Evolutionary conservation across 1,284 basidiomycete genomes (phyloP).

Genomic region (Sphagnurus paluster): DNA sequence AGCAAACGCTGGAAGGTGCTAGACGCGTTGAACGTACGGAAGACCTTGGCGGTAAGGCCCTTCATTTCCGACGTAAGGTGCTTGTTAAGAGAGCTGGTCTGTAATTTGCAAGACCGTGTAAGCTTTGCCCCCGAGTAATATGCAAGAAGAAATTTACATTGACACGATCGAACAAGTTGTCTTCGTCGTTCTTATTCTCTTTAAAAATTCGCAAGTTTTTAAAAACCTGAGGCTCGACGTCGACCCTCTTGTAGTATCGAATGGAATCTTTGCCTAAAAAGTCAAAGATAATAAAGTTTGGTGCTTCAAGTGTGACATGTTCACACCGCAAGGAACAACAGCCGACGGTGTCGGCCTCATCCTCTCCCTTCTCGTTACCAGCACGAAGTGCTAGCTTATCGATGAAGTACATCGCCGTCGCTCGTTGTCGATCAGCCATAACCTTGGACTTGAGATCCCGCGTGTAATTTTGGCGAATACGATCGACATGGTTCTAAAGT

Average conservation of each 20-base stretch:
- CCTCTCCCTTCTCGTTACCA: constrained; percentile 97
- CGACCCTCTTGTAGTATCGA: constrained; percentile 89
- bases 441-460: constrained; percentile 85
- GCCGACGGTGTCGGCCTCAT: constrained; percentile 96
- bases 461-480: constrained; percentile 85
- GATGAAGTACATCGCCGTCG: constrained; percentile 97
- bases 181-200: constrained; percentile 84
- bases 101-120: constrained; percentile 14
- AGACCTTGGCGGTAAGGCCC: constrained; percentile 95
- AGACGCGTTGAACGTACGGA: constrained; percentile 98
- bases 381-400: constrained; percentile 93
- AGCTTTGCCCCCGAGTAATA: constrained; percentile 1
- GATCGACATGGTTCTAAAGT: constrained; percentile 83
- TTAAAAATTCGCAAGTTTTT: constrained; percentile 92
- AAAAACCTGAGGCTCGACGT: constrained; percentile 86
- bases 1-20: constrained; percentile 91
- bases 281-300: constrained; percentile 88
- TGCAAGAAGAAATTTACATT: constrained; percentile 54
- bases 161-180: constrained; percentile 93
- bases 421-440: constrained; percentile 91
- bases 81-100: constrained; percentile 88
- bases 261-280: constrained; percentile 99
- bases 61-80: constrained; percentile 92
- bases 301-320: constrained; percentile 88
- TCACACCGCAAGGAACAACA: constrained; percentile 96